A percentile compares a stretch with the other conserved stretches of the same genome.
Evolutionary conservation across 2,329 filamentous ascomycete species (phyloP).

Genomic region (Neopestalotiopsis rosae): DNA sequence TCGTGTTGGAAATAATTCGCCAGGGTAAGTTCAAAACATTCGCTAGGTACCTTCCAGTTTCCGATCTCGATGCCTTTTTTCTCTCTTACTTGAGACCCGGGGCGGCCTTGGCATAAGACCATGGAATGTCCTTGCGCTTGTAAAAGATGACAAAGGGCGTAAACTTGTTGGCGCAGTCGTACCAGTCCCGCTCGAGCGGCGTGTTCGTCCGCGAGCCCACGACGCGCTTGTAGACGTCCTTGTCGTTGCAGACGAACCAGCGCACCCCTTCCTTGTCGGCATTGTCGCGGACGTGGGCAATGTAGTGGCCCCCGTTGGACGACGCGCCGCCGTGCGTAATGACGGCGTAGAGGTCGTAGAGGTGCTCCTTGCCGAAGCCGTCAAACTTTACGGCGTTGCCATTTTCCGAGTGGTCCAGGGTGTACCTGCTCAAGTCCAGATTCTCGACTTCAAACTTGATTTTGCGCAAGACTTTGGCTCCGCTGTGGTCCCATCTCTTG

Average conservation of each 20-base stretch:
- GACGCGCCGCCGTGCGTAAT: constrained; percentile 75
- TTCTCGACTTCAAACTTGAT: constrained; percentile 79
- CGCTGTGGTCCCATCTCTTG: constrained; percentile 48
- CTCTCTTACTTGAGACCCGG: constrained; percentile 7
- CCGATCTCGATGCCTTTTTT: too few species aligned
- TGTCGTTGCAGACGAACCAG: constrained; percentile 60
- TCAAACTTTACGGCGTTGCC: constrained; percentile 40
- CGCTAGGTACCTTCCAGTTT: neutral
- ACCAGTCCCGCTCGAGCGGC: constrained; percentile 14
- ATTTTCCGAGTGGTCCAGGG: constrained; percentile 14
- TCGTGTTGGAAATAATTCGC: too few species aligned
- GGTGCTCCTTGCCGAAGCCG: constrained; percentile 61
- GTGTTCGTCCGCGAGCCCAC: constrained; percentile 3
- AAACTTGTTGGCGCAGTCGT: neutral
- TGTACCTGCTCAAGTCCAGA: constrained; percentile 58
- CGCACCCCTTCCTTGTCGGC: constrained; percentile 38
- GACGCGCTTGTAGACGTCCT: constrained; percentile 9
- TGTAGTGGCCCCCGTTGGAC: constrained; percentile 80
- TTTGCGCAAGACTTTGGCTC: constrained; percentile 69
- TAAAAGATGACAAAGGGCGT: constrained; percentile 29
- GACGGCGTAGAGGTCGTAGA: constrained; percentile 87
- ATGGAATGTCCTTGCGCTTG: constrained; percentile 26
- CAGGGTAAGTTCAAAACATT: neutral
- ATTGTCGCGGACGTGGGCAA: constrained; percentile 67
- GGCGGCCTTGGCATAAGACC: constrained; percentile 9